phyloP scores from a whole-genome alignment of 1,139 yeast species.

The Scheffersomyces stambukii region DNA sequence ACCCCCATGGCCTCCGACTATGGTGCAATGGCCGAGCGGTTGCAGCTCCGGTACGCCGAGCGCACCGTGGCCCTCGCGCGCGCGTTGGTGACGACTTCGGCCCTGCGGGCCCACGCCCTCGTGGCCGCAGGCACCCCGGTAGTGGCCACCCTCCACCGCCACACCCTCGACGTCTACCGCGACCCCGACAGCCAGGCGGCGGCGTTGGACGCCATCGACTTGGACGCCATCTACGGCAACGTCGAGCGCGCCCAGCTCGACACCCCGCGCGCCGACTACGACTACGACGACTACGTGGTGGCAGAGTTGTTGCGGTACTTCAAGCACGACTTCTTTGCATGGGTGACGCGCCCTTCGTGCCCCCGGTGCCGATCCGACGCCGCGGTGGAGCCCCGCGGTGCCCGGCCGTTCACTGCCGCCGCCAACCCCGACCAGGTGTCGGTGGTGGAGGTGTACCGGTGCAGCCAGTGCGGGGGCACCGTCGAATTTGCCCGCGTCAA shows the following conservation, averaged over 20 bases:
- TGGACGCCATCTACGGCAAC: conserved; percentile 31
- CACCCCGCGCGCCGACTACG: conserved; percentile 13
- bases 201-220: conserved; percentile 26
- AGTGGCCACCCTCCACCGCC: conserved; percentile 2
- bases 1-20: no score
- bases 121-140: no score
- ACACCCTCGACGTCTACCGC: conserved; percentile 6
- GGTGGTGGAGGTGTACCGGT: conserved; percentile 57
- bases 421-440: conserved; percentile 30
- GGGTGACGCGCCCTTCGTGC: conserved; percentile 78
- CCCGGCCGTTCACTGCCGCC: conserved; percentile 6
- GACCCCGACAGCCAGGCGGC: conserved; percentile 6
- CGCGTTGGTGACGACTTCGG: no score
- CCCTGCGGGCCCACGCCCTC: no score
- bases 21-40: no score
- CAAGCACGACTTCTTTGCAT: conserved; percentile 72
- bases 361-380: conserved; percentile 33
- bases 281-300: conserved; percentile 69
- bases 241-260: conserved; percentile 27
- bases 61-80: no score
- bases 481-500: conserved; percentile 75
- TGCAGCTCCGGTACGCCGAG: no score
- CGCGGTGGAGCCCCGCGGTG: conserved; percentile 14
- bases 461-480: conserved; percentile 42
- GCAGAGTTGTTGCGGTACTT: conserved; percentile 69